phyloP scores from a whole-genome alignment of 441 rosid genomes.

The Euphorbia corollata region DNA sequence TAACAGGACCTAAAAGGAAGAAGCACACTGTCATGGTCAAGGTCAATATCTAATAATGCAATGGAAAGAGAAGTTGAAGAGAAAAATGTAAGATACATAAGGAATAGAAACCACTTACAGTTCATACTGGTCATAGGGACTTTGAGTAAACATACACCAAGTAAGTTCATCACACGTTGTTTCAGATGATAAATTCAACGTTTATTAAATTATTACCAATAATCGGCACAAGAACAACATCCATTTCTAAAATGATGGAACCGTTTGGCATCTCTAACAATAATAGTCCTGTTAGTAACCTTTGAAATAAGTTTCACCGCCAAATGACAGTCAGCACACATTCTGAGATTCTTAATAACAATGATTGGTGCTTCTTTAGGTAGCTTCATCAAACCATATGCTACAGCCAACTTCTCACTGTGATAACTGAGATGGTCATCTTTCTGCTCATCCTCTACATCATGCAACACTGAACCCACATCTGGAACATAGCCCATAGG shows the following conservation, averaged over 20 bases:
- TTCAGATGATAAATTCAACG: background rate
- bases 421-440: slow-evolving; percentile 60
- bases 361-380: slow-evolving; percentile 49
- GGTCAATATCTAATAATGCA: background rate
- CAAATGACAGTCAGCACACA: slow-evolving; percentile 82
- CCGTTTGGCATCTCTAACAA: slow-evolving; percentile 69
- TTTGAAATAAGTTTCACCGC: slow-evolving; percentile 70
- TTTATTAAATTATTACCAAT: slow-evolving; percentile 41
- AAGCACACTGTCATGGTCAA: slow-evolving; percentile 4
- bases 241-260: slow-evolving; percentile 72
- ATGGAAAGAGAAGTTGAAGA: background rate
- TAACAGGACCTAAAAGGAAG: slow-evolving; percentile 13
- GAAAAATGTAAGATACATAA: background rate
- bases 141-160: background rate
- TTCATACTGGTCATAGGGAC: background rate
- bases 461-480: slow-evolving; percentile 50
- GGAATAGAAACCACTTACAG: slow-evolving; percentile 3
- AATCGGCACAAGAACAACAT: slow-evolving; percentile 57
- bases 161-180: background rate
- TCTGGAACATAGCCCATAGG: slow-evolving; percentile 63
- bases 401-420: slow-evolving; percentile 82
- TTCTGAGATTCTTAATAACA: slow-evolving; percentile 68
- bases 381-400: slow-evolving; percentile 59
- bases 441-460: slow-evolving; percentile 80
- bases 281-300: slow-evolving; percentile 42